phyloP scores from a whole-genome alignment of 2,329 filamentous ascomycete species.

The Tolypocladium album region DNA sequence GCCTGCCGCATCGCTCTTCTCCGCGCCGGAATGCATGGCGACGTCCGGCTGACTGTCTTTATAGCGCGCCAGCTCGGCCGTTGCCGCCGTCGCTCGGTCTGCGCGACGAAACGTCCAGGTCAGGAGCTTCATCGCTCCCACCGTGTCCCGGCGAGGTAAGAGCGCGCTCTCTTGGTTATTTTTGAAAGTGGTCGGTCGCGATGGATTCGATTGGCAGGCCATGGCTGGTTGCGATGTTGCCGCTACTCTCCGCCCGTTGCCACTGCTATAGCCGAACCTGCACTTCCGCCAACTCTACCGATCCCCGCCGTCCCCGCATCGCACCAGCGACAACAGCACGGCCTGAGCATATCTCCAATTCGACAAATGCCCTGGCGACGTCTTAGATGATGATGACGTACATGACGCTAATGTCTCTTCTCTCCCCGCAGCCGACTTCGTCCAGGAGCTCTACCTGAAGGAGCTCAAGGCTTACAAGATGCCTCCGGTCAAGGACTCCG shows the following conservation, averaged over 20 bases:
- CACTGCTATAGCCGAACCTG: background rate
- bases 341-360: background rate
- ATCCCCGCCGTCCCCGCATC: background rate
- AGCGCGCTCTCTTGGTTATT: background rate
- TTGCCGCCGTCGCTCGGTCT: constrained; percentile 37
- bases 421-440: constrained; percentile 66
- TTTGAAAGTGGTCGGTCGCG: background rate
- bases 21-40: background rate
- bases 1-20: background rate
- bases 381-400: background rate
- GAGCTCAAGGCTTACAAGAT: constrained; percentile 95
- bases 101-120: constrained; percentile 30
- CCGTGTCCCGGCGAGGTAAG: constrained; percentile 52
- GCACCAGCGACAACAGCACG: background rate
- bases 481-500: constrained; percentile 69
- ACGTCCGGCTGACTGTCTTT: constrained; percentile 2
- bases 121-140: constrained; percentile 50
- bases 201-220: background rate
- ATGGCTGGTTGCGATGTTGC: background rate
- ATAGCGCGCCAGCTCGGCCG: constrained; percentile 41
- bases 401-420: constrained; percentile 13
- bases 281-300: background rate
- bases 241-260: constrained; percentile 1
- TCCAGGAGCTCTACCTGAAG: constrained; percentile 95
- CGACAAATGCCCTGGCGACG: background rate